Conservation (phyloP, 441 rosid genomes). For the Brassica balearica region DNA sequence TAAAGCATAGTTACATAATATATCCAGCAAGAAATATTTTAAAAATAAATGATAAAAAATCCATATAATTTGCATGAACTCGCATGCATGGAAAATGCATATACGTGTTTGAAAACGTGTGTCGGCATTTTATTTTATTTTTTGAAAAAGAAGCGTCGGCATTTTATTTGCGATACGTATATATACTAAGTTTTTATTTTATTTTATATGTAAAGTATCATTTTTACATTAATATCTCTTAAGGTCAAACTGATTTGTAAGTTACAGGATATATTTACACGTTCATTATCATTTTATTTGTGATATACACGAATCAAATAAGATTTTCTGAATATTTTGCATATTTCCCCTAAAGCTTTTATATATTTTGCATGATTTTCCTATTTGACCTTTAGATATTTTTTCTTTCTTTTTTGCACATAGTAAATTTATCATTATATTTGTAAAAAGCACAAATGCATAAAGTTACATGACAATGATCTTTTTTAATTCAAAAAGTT, state of each 20-base stretch:
- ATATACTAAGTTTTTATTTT: neutral
- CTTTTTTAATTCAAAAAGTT: no score
- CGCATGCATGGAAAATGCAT: conserved; percentile 1
- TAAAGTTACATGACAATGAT: neutral
- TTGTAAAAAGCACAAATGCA: neutral
- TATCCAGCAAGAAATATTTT: neutral
- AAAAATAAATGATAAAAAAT: neutral
- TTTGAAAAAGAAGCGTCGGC: neutral
- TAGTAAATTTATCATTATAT: neutral
- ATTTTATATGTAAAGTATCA: neutral
- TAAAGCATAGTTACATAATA: neutral
- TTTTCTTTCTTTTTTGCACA: neutral
- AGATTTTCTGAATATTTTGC: neutral
- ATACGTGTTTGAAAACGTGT: neutral
- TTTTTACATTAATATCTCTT: neutral
- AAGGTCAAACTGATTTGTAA: neutral
- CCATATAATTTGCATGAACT: neutral
- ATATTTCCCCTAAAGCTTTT: neutral
- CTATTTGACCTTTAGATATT: neutral
- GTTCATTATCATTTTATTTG: neutral
- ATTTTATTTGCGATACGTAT: neutral
- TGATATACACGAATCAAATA: neutral
- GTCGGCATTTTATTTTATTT: neutral
- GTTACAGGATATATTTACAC: neutral
- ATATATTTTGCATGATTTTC: neutral